Base-by-base conservation (phyloP, 352 stramenopile genomes). In the Phytophthora sojae region DNA sequence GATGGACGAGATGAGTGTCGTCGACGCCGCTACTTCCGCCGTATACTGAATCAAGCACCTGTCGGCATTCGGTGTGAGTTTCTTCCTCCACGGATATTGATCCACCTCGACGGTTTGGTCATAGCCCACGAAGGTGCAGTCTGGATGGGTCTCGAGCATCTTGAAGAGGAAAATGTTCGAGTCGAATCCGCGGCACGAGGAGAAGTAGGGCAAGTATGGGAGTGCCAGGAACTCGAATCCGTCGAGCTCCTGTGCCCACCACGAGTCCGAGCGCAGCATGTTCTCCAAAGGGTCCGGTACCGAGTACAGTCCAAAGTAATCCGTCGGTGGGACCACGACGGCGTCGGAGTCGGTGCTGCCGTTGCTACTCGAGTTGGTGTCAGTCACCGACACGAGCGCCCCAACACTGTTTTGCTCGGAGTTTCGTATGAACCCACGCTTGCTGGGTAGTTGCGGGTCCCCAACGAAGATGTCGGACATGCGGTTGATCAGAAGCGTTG, bases 131-230 rank as follows among this genome's bases (percentile, higher is more conserved):
- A 83, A 79, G 9, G 82, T 82, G 78, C 97, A 99, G 67, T 97
- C 93, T 29, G 96, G 96, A 72, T 99, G 94, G 19, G 92, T 90
- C 69, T 99, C 97, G 0, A 99, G 61, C 61, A 99, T 82, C 75
- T 98, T 98, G 37, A 89, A 85, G 51, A 99, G 84, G 58, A 82
- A 93, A 58, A 99, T 93, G 65, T 98, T 90, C 37, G 88, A 98
- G 61, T 98, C 97, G 75, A 97, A 99, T 6, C 94, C 96, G 15
- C 95, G 82, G 62, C 97, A 99, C 37, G 96, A 97, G n/a, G 92
- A 98, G 49, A 99, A 98, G 73, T 97, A 99, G 0, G 97, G 97
- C 47, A 99, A 76, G 67, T 99, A 99, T 2, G 97, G 92, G 21
- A 99, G 77, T 6, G 82, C 88, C n/a, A 98, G 69, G 54, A 94